Conservation (phyloP, 352 stramenopile genomes). For the Globisporangium orthogonon region DNA sequence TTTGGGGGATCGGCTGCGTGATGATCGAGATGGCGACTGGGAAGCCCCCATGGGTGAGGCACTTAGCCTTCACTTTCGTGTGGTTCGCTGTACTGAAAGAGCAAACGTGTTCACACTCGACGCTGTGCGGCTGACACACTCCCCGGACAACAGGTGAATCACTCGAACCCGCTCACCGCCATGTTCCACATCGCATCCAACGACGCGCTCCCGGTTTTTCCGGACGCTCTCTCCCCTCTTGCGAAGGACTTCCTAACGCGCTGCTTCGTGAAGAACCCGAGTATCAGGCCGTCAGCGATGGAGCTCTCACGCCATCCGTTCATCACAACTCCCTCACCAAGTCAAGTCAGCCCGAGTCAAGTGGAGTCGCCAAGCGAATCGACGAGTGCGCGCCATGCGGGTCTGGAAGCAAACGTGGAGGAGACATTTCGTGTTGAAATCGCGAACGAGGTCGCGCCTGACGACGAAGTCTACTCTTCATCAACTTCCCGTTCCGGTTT, state of each 20-base stretch:
- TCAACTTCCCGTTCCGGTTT: not conserved
- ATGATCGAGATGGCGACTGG: conserved; percentile 88
- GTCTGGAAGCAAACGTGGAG: not conserved
- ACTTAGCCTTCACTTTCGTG: not conserved
- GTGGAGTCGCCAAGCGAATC: not conserved
- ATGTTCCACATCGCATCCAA: conserved; percentile 83
- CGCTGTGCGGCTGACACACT: not conserved
- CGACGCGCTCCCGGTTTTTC: conserved; percentile 42
- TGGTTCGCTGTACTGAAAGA: not conserved
- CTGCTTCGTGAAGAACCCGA: conserved; percentile 63
- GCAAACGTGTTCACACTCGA: not conserved
- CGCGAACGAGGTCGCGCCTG: not conserved
- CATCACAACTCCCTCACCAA: not conserved
- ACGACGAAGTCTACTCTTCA: not conserved
- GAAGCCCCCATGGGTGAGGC: conserved; percentile 71
- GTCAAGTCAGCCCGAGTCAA: not conserved
- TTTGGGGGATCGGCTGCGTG: conserved; percentile 89
- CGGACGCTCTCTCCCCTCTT: conserved; percentile 26
- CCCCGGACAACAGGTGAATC: conserved; percentile 33
- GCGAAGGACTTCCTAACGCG: conserved; percentile 38
- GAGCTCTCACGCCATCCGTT: conserved; percentile 81
- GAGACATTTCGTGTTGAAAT: not conserved
- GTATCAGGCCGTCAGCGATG: conserved; percentile 63
- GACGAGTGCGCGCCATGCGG: not conserved
- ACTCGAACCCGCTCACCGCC: conserved; percentile 70